Evolutionary conservation across 108 stramenopile species (phyloP), one percentile per base, ranked within the genome.

Genomic region (Fragilaria crotonensis): DNA sequence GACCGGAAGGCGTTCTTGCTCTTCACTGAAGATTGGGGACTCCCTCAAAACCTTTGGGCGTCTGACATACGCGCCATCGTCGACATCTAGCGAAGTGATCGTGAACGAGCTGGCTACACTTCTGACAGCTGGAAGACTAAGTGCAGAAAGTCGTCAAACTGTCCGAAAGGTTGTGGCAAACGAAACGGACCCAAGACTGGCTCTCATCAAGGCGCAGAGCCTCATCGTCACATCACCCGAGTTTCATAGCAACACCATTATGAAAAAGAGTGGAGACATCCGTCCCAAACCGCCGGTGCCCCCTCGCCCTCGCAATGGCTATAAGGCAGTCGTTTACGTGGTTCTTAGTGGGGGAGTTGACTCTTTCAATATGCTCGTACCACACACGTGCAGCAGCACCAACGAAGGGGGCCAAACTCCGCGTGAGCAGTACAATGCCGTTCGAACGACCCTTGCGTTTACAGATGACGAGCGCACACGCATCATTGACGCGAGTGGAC

Each of bases 241-340:
- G 54, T 85, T 79, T 45, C 80, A 78, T 33, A 59, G 68, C 21
- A 79, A 57, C 23, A 67, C 59, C 27, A 3, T 21, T 4, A 46
- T 21, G 14, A 55, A 55, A 17, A 36, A 19, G 17, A 33, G 63
- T 46, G 72, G 65, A 1, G 5, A 30, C 9, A 25, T 19, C 14
- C 60, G 76, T 18, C 48, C 1, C 20, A 30, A 41, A 3, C 32
- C 48, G 3, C 49, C 48, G 11, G 3, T 20, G 2, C 30, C 45
- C 5, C 5, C 5, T 25, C 41, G 3, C 11, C 14, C 66, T 30
- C 20, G 52, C 4, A 73, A 70, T 27, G 61, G 68, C 0, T 84
- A 84, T 68, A 84, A 84, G 54, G 73, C 73, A n/a, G 60, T 84
- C 44, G 73, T 84, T 21, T 84, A 74, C 46, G 54, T 84, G 26